Evolutionary conservation across 2,329 filamentous ascomycete genomes (phyloP), one percentile per base, ranked within the genome.

Genomic region (Byssoonygena ceratinophila): DNA sequence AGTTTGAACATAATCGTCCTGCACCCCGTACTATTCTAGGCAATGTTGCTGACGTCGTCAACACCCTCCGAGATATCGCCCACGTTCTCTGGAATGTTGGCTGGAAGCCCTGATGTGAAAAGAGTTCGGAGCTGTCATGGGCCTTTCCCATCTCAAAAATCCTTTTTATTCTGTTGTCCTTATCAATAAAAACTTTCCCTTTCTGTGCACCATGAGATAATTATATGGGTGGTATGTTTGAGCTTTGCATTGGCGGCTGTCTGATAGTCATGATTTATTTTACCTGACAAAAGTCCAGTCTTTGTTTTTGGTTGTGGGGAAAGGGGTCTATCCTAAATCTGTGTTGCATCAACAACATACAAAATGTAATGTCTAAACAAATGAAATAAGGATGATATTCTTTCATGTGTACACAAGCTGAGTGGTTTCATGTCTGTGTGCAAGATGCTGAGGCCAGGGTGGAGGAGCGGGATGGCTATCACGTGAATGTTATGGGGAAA

Each of bases 71-170:
- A 34, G 59, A 61, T 47, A 60, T 61, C 29, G 58, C 57, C 2
- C 57, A 61, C 51, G 59, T 61, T 25, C 57, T 61, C 25, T 61
- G 58, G 58, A 61, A 61, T 40, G 59, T 61, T n/a, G 59, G 59
- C 27, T 61, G 59, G 59, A 46, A 52, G 14, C 52, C 41, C 22
- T 60, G 36, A 57, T 16, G 14, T 20, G 34, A 25, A 36, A 25
- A 22, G 23, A 12, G 31, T 34, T 11, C 14, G n/a, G 20, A 31
- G 12, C 7, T 9, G 7, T 40, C n/a, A n/a, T n/a, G n/a, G n/a
- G n/a, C n/a, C n/a, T 40, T 12, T 40, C 23, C 32, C n/a, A 5
- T 40, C 8, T 22, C 8, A 7, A 25, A 6, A 22, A 9, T 23
- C 7, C 4, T 40, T 22, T 22, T 40, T 23, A 18, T 4, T 36